Evolutionary conservation across 192 early-diverging fungal species (phyloP), one percentile per base, ranked within the genome.

Genomic region (Coemansia sp.): DNA sequence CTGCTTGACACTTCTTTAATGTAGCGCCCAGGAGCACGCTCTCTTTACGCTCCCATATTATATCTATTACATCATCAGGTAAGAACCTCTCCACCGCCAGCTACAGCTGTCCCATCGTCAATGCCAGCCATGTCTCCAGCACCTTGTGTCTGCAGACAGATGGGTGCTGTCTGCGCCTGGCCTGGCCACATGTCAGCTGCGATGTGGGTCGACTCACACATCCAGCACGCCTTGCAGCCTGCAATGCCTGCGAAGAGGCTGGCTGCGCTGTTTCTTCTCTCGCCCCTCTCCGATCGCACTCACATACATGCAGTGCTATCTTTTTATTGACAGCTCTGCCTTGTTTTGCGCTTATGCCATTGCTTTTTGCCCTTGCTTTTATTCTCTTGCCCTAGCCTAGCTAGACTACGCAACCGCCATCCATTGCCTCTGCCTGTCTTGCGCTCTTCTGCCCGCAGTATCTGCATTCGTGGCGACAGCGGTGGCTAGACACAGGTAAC

Each of bases 381-480:
- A 5, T 45, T 16, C 14, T 45, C 41, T 45, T 21, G 48, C 19
- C 2, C 19, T 49, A 49, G 48, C 48, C 48, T 49, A 19, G 48
- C 48, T 31, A 55, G 26, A 10, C 29, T 29, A 16, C 29, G 53
- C 53, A 31, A 26, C 23, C 53, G 26, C 53, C 25, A 50, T 21
- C 10, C 49, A n/a, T 22, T 35, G 14, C 22, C 14, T 29, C 41
- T n/a, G 11, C 41, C 41, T 45, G 41, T 45, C 31, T 35, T 35
- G 31, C 27, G 27, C 31, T 35, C 31, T 35, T 35, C 31, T 8
- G 6, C 31, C 41, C 53, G 47, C 60, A 61, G 60, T 61, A 61
- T 47, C 60, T 61, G 60, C 60, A 61, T 50, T 37, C 6, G 60
- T 61, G 60, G 60, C 60, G 60, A 47, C 27, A 27, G 49, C 47